Conservation (phyloP, 371 early-diverging fungal species). For the Circinella umbellata region DNA sequence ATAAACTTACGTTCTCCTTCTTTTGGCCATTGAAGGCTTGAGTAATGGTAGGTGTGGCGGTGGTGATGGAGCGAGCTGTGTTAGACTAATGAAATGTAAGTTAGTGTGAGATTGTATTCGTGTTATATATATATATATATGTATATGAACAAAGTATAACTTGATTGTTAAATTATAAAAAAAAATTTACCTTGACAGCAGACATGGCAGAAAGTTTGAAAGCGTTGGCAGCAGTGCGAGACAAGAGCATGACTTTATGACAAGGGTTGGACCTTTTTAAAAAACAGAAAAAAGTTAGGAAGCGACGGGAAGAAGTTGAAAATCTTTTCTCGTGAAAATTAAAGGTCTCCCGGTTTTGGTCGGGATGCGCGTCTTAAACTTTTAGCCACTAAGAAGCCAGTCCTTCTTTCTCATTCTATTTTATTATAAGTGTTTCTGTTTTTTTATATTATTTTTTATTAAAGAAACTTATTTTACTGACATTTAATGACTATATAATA, state of each 20-base stretch:
- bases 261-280: conserved; percentile 5
- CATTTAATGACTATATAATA: too few species aligned
- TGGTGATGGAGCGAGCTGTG: conserved; percentile 24
- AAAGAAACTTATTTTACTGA: too few species aligned
- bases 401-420: too few species aligned
- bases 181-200: conserved; percentile 17
- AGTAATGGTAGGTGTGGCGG: conserved; percentile 63
- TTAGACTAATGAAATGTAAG: neutral
- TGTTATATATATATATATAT: too few species aligned
- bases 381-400: neutral
- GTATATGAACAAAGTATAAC: too few species aligned
- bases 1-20: conserved; percentile 63
- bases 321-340: conserved; percentile 12
- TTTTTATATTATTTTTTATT: too few species aligned
- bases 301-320: conserved; percentile 12
- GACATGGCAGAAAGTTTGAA: conserved; percentile 18
- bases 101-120: neutral
- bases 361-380: conserved; percentile 8
- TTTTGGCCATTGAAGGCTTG: conserved; percentile 67
- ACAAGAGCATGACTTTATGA: conserved; percentile 23
- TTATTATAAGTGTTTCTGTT: too few species aligned
- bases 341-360: neutral
- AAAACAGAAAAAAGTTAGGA: conserved; percentile 14
- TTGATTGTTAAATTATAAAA: too few species aligned
- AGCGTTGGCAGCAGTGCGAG: conserved; percentile 21